Conservation (phyloP, 148 eudicot species). For the Amaranthus cruentus region DNA sequence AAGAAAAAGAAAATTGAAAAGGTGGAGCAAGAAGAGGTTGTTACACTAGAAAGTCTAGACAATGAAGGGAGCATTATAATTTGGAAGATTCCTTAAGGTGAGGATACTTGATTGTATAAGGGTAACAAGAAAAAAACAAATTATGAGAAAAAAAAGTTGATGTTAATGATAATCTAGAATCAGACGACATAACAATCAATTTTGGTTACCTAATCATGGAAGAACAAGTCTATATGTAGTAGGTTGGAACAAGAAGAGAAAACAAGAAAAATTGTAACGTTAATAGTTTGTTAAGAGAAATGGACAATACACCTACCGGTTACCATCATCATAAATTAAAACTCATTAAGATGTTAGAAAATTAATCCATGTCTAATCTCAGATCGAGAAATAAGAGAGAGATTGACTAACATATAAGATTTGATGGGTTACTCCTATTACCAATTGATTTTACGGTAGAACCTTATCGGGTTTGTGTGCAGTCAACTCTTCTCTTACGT, state of each 20-base stretch:
- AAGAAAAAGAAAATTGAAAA: too few species aligned
- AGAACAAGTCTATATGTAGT: conserved; percentile 3
- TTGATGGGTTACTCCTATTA: too few species aligned
- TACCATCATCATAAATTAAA: neutral
- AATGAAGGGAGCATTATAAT: neutral
- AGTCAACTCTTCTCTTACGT: too few species aligned
- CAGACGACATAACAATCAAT: neutral
- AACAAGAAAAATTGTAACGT: conserved; percentile 2
- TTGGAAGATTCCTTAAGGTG: neutral
- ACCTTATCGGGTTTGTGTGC: too few species aligned
- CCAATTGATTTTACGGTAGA: too few species aligned
- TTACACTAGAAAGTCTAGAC: neutral
- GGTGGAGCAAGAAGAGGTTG: too few species aligned
- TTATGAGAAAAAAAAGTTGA: neutral
- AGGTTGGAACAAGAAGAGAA: conserved; percentile 7
- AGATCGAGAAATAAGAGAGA: too few species aligned
- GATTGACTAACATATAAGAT: too few species aligned
- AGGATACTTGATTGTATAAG: neutral
- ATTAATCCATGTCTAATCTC: too few species aligned
- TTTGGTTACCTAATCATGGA: neutral
- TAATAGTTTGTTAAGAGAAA: conserved; percentile 16
- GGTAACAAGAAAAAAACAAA: neutral
- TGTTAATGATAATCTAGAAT: neutral
- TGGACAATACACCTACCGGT: conserved; percentile 14
- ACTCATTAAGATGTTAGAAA: too few species aligned